Conservation (phyloP, 2,329 filamentous ascomycete genomes). For the Penicillium sp. region DNA sequence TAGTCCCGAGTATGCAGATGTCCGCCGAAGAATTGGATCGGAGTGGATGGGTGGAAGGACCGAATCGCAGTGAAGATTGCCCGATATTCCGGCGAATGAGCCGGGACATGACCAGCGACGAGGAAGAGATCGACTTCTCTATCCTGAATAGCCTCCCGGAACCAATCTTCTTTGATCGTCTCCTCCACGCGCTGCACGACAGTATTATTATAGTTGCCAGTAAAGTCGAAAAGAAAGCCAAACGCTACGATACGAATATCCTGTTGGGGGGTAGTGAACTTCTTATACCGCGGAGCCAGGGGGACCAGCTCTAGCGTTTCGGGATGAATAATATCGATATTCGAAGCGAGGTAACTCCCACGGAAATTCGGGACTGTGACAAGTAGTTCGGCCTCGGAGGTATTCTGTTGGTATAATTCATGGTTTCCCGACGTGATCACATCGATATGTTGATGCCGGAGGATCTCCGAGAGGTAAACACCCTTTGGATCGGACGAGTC, state of each 20-base stretch:
- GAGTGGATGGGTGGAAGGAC: constrained; percentile 74
- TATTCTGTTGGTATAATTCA: constrained; percentile 83
- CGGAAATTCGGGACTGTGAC: constrained; percentile 83
- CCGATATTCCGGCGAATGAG: constrained; percentile 79
- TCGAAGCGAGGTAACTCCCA: constrained; percentile 83
- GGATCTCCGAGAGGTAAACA: constrained; percentile 84
- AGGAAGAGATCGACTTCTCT: constrained; percentile 82
- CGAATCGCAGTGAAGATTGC: constrained; percentile 79
- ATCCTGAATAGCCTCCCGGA: constrained; percentile 80
- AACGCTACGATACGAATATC: constrained; percentile 83
- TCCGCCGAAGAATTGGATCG: constrained; percentile 90
- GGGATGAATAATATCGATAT: constrained; percentile 83
- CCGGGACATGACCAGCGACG: constrained; percentile 81
- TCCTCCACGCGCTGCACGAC: constrained; percentile 79
- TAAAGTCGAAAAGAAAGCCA: constrained; percentile 95
- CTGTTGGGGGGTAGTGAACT: constrained; percentile 89
- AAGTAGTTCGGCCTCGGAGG: constrained; percentile 76
- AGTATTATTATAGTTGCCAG: constrained; percentile 87
- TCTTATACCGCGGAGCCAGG: constrained; percentile 80
- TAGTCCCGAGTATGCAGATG: constrained; percentile 90
- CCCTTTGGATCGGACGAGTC: constrained; percentile 88
- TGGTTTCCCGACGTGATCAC: constrained; percentile 89
- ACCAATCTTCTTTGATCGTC: constrained; percentile 84
- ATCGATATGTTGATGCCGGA: constrained; percentile 81
- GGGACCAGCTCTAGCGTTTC: constrained; percentile 72